Base-by-base conservation (phyloP, 139 green algal genomes). In the Pleodorina starrii region DNA sequence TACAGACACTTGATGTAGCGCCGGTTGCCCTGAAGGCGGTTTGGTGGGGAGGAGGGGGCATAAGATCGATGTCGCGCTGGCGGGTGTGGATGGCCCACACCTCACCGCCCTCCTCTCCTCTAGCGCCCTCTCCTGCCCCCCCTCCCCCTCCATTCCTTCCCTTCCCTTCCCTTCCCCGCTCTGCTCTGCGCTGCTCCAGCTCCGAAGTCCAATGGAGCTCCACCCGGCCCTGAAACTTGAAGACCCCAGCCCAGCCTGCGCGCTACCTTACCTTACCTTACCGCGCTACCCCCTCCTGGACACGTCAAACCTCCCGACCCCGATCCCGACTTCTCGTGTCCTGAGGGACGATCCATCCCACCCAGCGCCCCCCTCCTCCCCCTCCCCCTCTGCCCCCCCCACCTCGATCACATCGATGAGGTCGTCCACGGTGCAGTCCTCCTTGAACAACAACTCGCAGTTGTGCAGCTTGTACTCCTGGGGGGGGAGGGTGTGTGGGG, bases 371-470 rank as follows among this genome's bases (percentile, higher is more conserved):
- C 68, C 27, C 27, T 16, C 36, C 36, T 32, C 36, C 40, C 72
- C 72, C 40, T 11, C 72, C 11, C n/a, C 46, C 46, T 6, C 1
- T 11, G n/a, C 3, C 3, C 29, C 32, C 60, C 76, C 9, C 66
- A 90, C 96, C 94, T 99, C 98, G 38, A 99, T 98, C 5, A 99
- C 94, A 86, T 99, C 98, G 66, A 99, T 99, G 11, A 99, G 93
- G 85, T 99, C 96, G 84, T 99, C 97, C 35, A 98, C 95, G 9
- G 92, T 96, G 88, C 84, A 92, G 86, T 99, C 97, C 89, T 99
- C 97, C 88, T 97, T 97, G 82, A 99, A 95, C 54, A 99, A 93
- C 72, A 95, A 71, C 91, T 98, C 96, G 75, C 91, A 94, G 90
- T 98, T 95, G 88, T 97, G 95, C 27, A 98, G 96, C 54, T 96